Base-by-base conservation (phyloP, 2,329 filamentous ascomycete species). In the Fusarium neocosmosporiellum region DNA sequence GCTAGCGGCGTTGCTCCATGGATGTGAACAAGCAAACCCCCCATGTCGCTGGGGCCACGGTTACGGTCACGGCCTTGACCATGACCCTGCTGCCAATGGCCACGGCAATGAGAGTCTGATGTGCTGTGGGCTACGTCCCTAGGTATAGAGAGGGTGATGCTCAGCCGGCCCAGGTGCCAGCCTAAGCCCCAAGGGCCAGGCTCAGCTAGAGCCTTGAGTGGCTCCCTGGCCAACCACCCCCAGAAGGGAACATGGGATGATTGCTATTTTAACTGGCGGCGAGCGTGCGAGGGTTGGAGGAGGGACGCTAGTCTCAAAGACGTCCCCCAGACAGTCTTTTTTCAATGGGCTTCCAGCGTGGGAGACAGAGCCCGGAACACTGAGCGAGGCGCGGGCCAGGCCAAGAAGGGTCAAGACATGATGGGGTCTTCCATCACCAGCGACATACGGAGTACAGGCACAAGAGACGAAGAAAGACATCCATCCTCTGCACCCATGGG, bases 81-180 rank as follows among this genome's bases (percentile, higher is more conserved):
- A 59, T 41, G 54, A 48, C 63, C 55, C 59, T 55, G 11, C 60
- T 65, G 36, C 59, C 43, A 64, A 55, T 57, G 37, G 50, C 57
- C 65, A 61, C 59, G 36, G 54, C 54, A 22, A 31, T 50, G 46
- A n/a, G 33, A 37, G 34, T 22, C 37, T 36, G n/a, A 55, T 24
- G 53, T 14, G 55, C 39, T 39, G 14, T 46, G 24, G 65, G 22
- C 41, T 46, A 46, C 20, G 41, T 43, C 41, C 41, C 41, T 43
- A n/a, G 36, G 36, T 69, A 50, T 57, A 33, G 60, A 39, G 36
- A 46, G 41, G 14, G 46, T 64, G 43, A 72, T 50, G 58, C 71
- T 77, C 70, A 77, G 73, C 70, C 75, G 57, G 66, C 63, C 66
- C 54, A 69, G 60, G 67, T 54, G 41, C 46, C 27, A 53, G 46